Base-by-base conservation (phyloP, 2,329 filamentous ascomycete genomes). In the Drechslerella dactyloides region DNA sequence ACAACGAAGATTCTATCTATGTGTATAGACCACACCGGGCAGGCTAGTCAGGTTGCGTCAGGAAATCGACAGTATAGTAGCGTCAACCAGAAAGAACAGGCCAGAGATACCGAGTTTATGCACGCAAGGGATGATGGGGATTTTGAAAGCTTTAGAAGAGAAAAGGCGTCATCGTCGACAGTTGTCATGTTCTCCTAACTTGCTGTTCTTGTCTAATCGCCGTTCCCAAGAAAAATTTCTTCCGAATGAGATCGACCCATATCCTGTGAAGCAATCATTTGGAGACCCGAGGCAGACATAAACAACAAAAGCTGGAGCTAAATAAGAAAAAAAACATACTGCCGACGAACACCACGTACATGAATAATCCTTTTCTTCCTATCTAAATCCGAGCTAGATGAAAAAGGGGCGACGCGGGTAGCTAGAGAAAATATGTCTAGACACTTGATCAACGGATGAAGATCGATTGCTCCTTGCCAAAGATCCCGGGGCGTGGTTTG, bases 401-500 rank as follows among this genome's bases (percentile, higher is more conserved):
- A 17, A 52, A 23, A 24, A 24, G 51, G 30, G 13, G 13, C 11
- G 21, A 15, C 30, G 27, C 51, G 19, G 3, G 13, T 17, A 40
- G 24, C n/a, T 3, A 5, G 10, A 33, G 21, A 33, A 7, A 54
- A 24, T 21, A 52, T 50, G 21, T 52, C 17, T 27, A 33, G 52
- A 42, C 50, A 37, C 48, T 69, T 65, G 74, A 74, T 70, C 74
- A 76, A 42, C 68, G 68, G 58, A 77, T 77, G 51, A 76, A 74
- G 30, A 77, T 76, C 61, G 75, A 76, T 35, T 75, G 74, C n/a
- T 74, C 74, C 23, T 73, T 74, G n/a, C 75, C 75, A 52, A 75
- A 77, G 24, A 74, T 50, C 27, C 73, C 74, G 46, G 74, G 72
- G 13, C 75, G 75, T 10, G 74, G 68, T 76, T 86, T 84, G 79